Percentiles rank a stretch among this genome's conserved stretches.
Evolutionary conservation across 2,329 filamentous ascomycete species (phyloP).

Genomic region (Hypoxylon sp.): DNA sequence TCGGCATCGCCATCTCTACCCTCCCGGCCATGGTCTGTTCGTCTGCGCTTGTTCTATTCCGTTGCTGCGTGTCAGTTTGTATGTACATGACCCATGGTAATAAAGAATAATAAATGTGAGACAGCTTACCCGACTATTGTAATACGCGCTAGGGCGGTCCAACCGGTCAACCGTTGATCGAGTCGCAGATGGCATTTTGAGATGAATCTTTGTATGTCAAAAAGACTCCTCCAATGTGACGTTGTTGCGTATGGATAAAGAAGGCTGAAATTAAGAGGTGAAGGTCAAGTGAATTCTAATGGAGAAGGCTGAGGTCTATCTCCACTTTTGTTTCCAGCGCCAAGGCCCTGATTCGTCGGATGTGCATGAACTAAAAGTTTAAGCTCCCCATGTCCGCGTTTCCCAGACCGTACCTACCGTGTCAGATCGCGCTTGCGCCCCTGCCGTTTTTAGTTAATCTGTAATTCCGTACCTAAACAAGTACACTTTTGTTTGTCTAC

Average conservation of each 20-base stretch:
- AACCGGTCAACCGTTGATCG: constrained; percentile 89
- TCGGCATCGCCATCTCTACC: constrained; percentile 70
- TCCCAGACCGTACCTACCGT: constrained; percentile 16
- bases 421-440: constrained; percentile 37
- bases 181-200: constrained; percentile 39
- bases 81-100: constrained; percentile 11
- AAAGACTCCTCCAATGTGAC: background rate
- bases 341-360: constrained; percentile 24
- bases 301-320: constrained; percentile 36
- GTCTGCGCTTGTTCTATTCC: constrained; percentile 78
- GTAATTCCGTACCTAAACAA: constrained; percentile 7
- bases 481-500: constrained; percentile 22
- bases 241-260: constrained; percentile 12
- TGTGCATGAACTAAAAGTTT: constrained; percentile 14
- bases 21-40: constrained; percentile 66
- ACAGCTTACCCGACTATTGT: constrained; percentile 79
- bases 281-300: constrained; percentile 17
- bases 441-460: constrained; percentile 15
- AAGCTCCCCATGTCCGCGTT: constrained; percentile 10
- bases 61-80: constrained; percentile 35
- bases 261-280: constrained; percentile 33
- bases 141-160: constrained; percentile 96
- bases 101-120: constrained; percentile 23
- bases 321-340: constrained; percentile 22
- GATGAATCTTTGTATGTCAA: constrained; percentile 12